Percentiles rank a stretch among this genome's conserved stretches.
phyloP scores from a whole-genome alignment of 371 early-diverging fungal species.

The Zychaea mexicana region DNA sequence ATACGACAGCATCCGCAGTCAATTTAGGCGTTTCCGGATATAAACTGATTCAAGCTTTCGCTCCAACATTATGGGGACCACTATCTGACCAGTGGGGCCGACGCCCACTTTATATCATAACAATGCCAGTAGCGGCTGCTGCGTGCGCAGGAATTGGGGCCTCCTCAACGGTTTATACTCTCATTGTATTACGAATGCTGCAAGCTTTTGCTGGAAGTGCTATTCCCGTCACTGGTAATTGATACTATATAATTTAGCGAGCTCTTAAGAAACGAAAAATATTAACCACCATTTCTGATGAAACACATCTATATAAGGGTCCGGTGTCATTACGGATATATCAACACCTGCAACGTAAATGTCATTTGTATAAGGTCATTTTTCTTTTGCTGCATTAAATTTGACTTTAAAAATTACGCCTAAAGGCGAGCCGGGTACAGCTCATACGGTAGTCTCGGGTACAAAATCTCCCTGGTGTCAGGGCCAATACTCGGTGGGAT shows the following conservation, averaged over 20 bases:
- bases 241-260: not conserved
- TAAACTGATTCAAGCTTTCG: not conserved
- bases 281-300: no score
- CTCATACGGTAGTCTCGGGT: not conserved
- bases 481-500: not conserved
- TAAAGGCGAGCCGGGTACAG: not conserved
- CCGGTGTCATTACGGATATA: no score
- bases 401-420: no score
- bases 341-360: no score
- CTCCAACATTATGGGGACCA: not conserved
- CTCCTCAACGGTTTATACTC: not conserved
- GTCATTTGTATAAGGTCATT: no score
- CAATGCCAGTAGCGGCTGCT: not conserved
- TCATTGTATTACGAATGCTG: not conserved
- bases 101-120: not conserved
- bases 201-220: not conserved
- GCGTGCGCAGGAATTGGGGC: not conserved
- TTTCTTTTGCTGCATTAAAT: no score
- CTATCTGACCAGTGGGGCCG: not conserved
- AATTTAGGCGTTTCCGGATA: not conserved
- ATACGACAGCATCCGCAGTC: not conserved
- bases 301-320: no score
- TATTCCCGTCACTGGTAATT: not conserved
- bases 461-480: not conserved
- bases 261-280: not conserved